Percentiles rank a stretch among this genome's conserved stretches.
Conservation (phyloP, 2,329 filamentous ascomycete genomes). For the Pestalotiopsis sp. region DNA sequence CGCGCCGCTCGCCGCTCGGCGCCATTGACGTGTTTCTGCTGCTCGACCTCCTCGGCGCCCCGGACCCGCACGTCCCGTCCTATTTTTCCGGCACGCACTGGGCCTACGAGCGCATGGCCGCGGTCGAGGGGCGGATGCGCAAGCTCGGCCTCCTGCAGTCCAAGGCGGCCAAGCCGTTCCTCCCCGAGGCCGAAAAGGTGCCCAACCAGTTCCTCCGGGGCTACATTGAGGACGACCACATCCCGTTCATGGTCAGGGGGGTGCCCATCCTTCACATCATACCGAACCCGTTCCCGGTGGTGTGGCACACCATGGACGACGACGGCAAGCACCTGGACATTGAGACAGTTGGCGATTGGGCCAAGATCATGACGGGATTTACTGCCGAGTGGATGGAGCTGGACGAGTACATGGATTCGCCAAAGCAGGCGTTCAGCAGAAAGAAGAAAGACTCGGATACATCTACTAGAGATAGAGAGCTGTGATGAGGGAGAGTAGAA, state of each 20-base stretch:
- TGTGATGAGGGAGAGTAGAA: neutral
- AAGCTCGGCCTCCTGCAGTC: slow-evolving; percentile 59
- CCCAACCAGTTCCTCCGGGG: slow-evolving; percentile 48
- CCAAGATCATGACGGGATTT: slow-evolving; percentile 81
- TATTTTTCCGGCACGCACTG: slow-evolving; percentile 92
- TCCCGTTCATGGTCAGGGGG: slow-evolving; percentile 85
- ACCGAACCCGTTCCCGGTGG: slow-evolving; percentile 75
- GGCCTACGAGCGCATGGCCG: slow-evolving; percentile 81
- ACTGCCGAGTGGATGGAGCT: slow-evolving; percentile 91
- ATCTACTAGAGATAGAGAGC: neutral
- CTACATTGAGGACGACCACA: slow-evolving; percentile 81
- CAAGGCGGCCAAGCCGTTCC: slow-evolving; percentile 56
- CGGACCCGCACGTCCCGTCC: slow-evolving; percentile 73
- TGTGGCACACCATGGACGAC: slow-evolving; percentile 88
- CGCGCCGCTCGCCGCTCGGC: slow-evolving; percentile 72
- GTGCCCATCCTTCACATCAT: slow-evolving; percentile 92
- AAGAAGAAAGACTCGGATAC: neutral
- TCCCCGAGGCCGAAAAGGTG: slow-evolving; percentile 64
- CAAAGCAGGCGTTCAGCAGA: slow-evolving; percentile 15
- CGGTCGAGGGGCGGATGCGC: slow-evolving; percentile 75
- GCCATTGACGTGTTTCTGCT: slow-evolving; percentile 88
- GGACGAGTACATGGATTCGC: slow-evolving; percentile 30
- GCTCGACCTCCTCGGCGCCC: slow-evolving; percentile 82
- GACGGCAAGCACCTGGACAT: slow-evolving; percentile 84
- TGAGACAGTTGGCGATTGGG: slow-evolving; percentile 84